These are phyloP conservation scores for Coffea canephora DNA, from an alignment of 257 asterid species.

Conservation along the genomic window DNA sequence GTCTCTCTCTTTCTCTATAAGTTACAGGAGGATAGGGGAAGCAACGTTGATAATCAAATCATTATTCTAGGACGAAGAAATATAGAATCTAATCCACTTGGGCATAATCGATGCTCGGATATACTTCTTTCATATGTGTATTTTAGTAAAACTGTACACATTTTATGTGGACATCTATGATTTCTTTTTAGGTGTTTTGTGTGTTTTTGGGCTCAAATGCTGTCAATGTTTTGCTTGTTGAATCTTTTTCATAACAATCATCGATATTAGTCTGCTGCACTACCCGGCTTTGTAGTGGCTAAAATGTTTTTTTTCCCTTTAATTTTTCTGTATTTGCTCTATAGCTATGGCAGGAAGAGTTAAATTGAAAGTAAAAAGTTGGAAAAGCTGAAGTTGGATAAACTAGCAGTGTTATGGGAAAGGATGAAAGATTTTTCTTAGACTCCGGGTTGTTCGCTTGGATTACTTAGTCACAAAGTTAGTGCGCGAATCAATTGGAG, in stretches of 20 bases:
- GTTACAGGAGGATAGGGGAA: no score
- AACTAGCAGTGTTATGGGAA: not conserved
- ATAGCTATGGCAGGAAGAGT: not conserved
- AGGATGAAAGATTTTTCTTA: not conserved
- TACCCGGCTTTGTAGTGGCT: no score
- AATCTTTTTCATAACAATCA: no score
- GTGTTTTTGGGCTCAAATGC: not conserved
- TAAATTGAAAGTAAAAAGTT: not conserved
- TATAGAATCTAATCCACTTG: no score
- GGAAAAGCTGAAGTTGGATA: not conserved
- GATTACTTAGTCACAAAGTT: not conserved
- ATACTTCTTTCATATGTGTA: no score
- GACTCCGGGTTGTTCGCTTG: not conserved
- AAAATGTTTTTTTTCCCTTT: no score
- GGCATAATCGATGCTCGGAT: no score
- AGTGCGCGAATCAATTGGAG: not conserved
- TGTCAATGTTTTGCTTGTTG: not conserved
- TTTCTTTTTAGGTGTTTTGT: not conserved
- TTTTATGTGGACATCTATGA: no score
- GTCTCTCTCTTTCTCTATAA: slow-evolving; percentile 16
- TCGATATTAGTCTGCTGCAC: no score
- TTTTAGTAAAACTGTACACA: no score
- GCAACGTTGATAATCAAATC: no score
- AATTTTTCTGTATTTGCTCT: not conserved
- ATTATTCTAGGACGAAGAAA: no score